Conservation (phyloP, 257 asterid species). For the Eucommia ulmoides region DNA sequence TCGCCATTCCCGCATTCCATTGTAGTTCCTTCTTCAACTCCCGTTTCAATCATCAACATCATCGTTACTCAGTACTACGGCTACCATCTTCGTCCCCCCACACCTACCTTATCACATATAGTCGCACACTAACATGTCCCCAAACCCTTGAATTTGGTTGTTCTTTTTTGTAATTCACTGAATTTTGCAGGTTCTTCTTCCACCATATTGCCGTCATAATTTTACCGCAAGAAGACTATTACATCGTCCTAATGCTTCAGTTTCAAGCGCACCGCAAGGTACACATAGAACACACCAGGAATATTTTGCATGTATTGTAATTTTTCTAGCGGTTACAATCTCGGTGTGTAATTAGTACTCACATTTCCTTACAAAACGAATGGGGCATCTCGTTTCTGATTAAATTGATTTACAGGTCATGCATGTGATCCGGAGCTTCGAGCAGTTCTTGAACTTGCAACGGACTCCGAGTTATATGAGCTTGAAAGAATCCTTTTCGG, state of each 20-base stretch:
- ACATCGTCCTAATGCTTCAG: background rate
- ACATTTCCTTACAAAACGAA: background rate
- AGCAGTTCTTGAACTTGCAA: constrained; percentile 71
- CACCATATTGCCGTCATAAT: background rate
- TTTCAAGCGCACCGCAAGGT: background rate
- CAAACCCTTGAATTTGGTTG: background rate
- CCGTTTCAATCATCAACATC: too few species aligned
- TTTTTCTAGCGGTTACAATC: background rate
- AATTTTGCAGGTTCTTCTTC: background rate
- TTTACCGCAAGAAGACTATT: too few species aligned
- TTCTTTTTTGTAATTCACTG: background rate
- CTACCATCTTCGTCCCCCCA: too few species aligned
- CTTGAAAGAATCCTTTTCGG: constrained; percentile 78
- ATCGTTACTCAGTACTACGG: too few species aligned
- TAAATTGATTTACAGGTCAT: background rate
- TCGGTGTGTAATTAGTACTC: background rate
- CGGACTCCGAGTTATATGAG: constrained; percentile 75
- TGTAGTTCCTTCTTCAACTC: too few species aligned
- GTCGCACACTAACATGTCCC: too few species aligned
- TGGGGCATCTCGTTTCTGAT: too few species aligned
- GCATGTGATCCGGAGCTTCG: constrained; percentile 67
- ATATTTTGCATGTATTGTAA: background rate
- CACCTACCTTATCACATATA: too few species aligned
- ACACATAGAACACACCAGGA: too few species aligned
- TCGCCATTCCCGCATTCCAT: too few species aligned